phyloP scores from a whole-genome alignment of 805 yeast species.

The Pachysolen tannophilus region DNA sequence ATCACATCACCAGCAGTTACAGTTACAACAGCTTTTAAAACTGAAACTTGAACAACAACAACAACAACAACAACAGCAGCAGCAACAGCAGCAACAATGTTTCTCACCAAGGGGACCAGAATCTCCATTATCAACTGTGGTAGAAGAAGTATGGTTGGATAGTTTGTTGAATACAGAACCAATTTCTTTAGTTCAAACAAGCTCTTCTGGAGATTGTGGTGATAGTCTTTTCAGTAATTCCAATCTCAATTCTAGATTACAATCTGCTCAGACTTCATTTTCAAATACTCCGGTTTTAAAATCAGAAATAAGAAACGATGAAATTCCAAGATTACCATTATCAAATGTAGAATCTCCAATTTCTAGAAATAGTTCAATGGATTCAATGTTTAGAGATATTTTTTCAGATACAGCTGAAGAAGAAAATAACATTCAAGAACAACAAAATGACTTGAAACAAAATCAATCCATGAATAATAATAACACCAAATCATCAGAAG shows the following conservation, averaged over 20 bases:
- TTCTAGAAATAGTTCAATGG: constrained; percentile 7
- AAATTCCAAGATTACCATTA: constrained; percentile 6
- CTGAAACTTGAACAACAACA: not conserved
- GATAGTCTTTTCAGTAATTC: not conserved
- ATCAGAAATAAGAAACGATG: too few species aligned
- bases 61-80: constrained; percentile 3
- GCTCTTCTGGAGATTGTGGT: not conserved
- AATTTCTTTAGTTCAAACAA: not conserved
- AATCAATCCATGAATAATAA: constrained; percentile 1
- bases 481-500: constrained; percentile 2
- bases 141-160: constrained; percentile 8
- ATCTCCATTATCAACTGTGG: constrained; percentile 5
- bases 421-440: too few species aligned
- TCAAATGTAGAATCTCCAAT: too few species aligned
- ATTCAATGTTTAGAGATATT: constrained; percentile 9
- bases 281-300: constrained; percentile 8
- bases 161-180: constrained; percentile 6
- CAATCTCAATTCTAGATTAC: not conserved
- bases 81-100: too few species aligned
- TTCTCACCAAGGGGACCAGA: constrained; percentile 4
- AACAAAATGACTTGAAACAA: not conserved
- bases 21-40: constrained; percentile 1
- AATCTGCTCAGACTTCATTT: constrained; percentile 5
- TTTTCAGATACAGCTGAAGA: constrained; percentile 6
- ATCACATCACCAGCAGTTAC: too few species aligned